Conservation (phyloP, 139 green algal species). For the Penium margaritaceum region DNA sequence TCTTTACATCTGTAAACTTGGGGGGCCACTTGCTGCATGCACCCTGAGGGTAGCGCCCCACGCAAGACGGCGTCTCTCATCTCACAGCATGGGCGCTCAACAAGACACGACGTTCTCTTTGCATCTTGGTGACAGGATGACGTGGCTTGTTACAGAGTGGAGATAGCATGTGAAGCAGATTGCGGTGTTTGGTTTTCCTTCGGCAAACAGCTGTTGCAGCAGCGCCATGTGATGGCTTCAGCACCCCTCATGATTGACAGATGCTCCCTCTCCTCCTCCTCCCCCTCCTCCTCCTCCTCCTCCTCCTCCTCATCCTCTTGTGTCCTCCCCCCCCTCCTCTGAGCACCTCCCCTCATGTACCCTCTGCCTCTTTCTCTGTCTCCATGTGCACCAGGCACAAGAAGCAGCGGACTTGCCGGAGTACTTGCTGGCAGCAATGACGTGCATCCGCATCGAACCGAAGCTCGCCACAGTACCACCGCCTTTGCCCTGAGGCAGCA, state of each 20-base stretch:
- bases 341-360: not conserved
- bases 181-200: not conserved
- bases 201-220: not conserved
- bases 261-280: not conserved
- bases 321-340: not conserved
- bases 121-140: not conserved
- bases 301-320: not conserved
- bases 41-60: too few species aligned
- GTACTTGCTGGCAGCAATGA: conserved; percentile 4
- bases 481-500: too few species aligned
- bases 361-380: not conserved
- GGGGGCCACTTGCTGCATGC: not conserved
- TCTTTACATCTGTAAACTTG: not conserved
- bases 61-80: not conserved
- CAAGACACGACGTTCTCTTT: not conserved
- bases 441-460: not conserved
- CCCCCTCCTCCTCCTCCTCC: not conserved
- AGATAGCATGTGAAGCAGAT: not conserved
- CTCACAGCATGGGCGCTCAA: not conserved
- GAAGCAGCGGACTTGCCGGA: conserved; percentile 6
- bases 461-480: too few species aligned
- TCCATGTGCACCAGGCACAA: not conserved
- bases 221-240: not conserved
- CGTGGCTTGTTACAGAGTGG: not conserved
- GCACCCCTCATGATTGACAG: not conserved